Base-by-base conservation (phyloP, 345 rosid species). In the Eutrema yunnanense region DNA sequence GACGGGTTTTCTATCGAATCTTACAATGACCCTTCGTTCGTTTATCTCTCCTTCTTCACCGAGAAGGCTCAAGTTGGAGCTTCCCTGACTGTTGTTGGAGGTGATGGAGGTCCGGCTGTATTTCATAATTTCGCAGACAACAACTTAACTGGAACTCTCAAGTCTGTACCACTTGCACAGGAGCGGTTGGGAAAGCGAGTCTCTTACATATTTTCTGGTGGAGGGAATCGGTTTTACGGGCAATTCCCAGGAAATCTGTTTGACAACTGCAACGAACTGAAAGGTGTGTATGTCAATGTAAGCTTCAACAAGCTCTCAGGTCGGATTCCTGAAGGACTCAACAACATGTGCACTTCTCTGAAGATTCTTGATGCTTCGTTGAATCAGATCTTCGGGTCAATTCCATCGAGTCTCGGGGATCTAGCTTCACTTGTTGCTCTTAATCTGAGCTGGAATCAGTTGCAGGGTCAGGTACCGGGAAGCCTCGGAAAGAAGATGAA, bases 111-210 rank as follows among this genome's bases (percentile, higher is more conserved):
- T 74, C 71, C 74, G 22, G 68, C 62, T 2, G 74, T 90, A 60
- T 75, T 84, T 73, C 97, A 93, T 74, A 87, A 87, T 62, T 89
- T 93, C 67, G 87, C 85, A 49, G 82, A 79, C 66, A 93, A 93
- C 79, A 86, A 83, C 78, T 88, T 93, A 71, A 84, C 82, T 36
- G 98, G 97, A 34, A 81, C 70, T 60, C 78, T 90, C 13, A 76
- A 74, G 42, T 72, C 86, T 11, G 51, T 84, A 64, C 90, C 90
- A 0, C 69, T 90, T 52, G 80, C 87, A n/a, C 77, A 86, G 8
- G 85, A 73, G 67, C 88, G 87, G 78, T 75, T 80, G 36, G 87
- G 80, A 62, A 81, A 82, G 66, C 82, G 79, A 58, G 80, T 80
- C 40, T 75, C 86, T 7, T 93, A 88, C 78, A 75, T 82, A 22